Base-by-base conservation (phyloP, 1,139 yeast species). In the Taphrina flavorubra region DNA sequence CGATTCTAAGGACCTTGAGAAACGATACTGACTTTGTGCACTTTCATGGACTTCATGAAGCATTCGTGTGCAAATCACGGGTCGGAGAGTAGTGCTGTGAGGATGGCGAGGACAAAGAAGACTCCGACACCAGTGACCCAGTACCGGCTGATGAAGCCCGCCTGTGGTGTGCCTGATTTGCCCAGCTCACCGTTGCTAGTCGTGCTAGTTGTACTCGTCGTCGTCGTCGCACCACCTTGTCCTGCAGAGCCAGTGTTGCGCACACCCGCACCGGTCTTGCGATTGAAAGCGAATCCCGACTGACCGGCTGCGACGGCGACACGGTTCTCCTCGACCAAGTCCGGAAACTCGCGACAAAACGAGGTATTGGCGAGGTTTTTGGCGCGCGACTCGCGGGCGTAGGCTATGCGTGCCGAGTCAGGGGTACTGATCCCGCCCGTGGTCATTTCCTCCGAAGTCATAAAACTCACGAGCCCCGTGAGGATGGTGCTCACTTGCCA, bases 401-500 rank as follows among this genome's bases (percentile, higher is more conserved):
- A 78, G 42, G 77, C 75, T 44, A 75, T 78, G 76, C 83, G 85
- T 42, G 81, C 80, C 10, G 76, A 79, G 14, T 79, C 83, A 37
- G 87, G 81, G 1, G 92, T 83, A 60, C 81, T 78, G 51, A 71
- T 66, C 7, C 81, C 81, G 73, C 94, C 83, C 72, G 90, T 83
- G 0, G 88, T 84, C 49, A 81, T 78, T 70, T 85, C 88, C 64
- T 81, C 80, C 14, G 86, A 82, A 1, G 88, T 85, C 97, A 92
- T 92, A 75, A 92, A 92, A 75, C 96, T 89, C 73, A 92, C 80
- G 62, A 92, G 79, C 0, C 97, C 97, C 7, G 87, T 89, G 74
- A 92, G 81, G 31, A 92, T 92, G 0, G 97, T 90, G 37, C 90
- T 82, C 25, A 92, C 97, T 68, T 91, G 87, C 97, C 97, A 92